These are phyloP conservation scores for Avena insularis DNA, from an alignment of 176 grass and related monocot species.

Conservation along the genomic window DNA sequence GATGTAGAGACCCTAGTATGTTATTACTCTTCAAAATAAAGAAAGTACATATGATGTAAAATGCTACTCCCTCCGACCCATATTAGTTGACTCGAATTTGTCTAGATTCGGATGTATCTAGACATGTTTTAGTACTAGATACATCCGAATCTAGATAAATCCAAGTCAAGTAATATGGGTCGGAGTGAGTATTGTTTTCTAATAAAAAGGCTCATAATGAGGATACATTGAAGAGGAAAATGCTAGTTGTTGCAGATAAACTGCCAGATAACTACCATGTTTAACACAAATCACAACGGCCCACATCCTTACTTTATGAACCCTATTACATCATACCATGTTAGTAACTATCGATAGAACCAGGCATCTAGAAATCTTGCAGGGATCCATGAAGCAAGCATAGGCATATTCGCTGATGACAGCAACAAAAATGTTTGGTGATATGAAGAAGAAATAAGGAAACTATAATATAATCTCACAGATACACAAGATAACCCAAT, in stretches of 20 bases:
- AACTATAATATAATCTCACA: slow-evolving; percentile 46
- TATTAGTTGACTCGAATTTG: too few relatives aligned
- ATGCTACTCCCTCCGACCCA: background rate
- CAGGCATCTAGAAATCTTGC: slow-evolving; percentile 46
- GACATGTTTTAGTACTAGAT: too few relatives aligned
- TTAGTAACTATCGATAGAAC: slow-evolving; percentile 55
- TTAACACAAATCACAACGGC: slow-evolving; percentile 45
- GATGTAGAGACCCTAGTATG: background rate
- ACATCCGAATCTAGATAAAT: too few relatives aligned
- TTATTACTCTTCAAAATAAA: background rate
- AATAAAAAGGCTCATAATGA: slow-evolving; percentile 63
- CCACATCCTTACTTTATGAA: slow-evolving; percentile 32
- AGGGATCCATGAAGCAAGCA: slow-evolving; percentile 38
- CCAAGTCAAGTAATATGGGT: too few relatives aligned
- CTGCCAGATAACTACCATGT: slow-evolving; percentile 42
- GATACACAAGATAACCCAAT: slow-evolving; percentile 52
- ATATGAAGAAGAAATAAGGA: slow-evolving; percentile 76
- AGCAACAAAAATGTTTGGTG: slow-evolving; percentile 32
- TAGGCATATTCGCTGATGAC: slow-evolving; percentile 41
- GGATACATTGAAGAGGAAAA: slow-evolving; percentile 82
- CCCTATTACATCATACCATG: slow-evolving; percentile 35
- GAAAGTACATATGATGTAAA: background rate
- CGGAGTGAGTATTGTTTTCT: background rate
- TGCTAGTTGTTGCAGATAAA: slow-evolving; percentile 51
- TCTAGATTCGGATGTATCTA: too few relatives aligned